These are phyloP conservation scores for Veloboletus limbatus DNA, from an alignment of 1,284 basidiomycete genomes.

Conservation along the genomic window DNA sequence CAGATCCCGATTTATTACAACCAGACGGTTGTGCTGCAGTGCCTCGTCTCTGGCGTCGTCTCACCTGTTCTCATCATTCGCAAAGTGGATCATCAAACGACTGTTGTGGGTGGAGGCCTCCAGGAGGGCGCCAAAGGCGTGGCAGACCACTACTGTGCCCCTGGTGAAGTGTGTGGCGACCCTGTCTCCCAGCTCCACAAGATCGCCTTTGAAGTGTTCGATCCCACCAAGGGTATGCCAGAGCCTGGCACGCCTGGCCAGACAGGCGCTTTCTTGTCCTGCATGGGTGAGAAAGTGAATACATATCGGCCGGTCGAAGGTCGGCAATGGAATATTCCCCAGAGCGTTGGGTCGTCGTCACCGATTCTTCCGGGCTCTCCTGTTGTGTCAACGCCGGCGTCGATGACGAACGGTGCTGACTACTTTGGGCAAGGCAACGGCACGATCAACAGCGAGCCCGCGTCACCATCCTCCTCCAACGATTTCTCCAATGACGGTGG, in stretches of 20 bases:
- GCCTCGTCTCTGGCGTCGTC: slow-evolving; percentile 89
- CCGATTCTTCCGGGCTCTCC: slow-evolving; percentile 68
- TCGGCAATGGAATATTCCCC: slow-evolving; percentile 60
- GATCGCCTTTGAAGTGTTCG: slow-evolving; percentile 88
- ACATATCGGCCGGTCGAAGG: slow-evolving; percentile 83
- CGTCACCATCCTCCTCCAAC: slow-evolving; percentile 60
- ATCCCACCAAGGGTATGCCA: slow-evolving; percentile 61
- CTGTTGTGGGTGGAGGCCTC: slow-evolving; percentile 83
- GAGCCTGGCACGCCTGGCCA: slow-evolving; percentile 70
- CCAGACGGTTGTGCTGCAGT: slow-evolving; percentile 93
- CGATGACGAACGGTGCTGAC: slow-evolving; percentile 51
- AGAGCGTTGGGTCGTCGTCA: slow-evolving; percentile 49
- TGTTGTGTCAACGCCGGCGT: slow-evolving; percentile 58
- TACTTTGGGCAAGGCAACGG: slow-evolving; percentile 53
- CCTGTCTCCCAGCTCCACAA: slow-evolving; percentile 95
- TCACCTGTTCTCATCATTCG: slow-evolving; percentile 92
- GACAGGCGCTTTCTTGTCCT: slow-evolving; percentile 79
- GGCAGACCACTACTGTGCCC: slow-evolving; percentile 74
- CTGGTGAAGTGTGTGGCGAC: slow-evolving; percentile 88
- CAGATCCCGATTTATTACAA: slow-evolving; percentile 92
- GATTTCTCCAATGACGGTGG: slow-evolving; percentile 81
- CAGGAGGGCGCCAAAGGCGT: slow-evolving; percentile 81
- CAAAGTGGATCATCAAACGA: slow-evolving; percentile 88
- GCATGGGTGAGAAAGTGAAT: slow-evolving; percentile 87
- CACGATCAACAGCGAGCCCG: slow-evolving; percentile 58